Base-by-base conservation (phyloP, 495 filamentous ascomycete species). In the Aspergillus kassunensis region DNA sequence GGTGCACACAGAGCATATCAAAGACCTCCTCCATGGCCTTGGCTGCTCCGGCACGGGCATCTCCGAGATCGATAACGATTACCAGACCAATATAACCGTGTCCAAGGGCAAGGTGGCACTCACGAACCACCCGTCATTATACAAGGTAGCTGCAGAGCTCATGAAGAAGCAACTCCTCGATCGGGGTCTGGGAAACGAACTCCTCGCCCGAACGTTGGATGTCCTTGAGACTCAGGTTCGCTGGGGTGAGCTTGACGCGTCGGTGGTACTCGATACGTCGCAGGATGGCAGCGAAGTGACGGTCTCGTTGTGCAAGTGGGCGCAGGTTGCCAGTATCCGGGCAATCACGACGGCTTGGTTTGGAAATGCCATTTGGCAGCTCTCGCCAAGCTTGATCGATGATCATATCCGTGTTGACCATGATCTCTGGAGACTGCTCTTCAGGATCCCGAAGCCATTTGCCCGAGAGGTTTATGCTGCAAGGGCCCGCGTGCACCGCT, bases 111-210 rank as follows among this genome's bases (percentile, higher is more conserved):
- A 33, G 13, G 30, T n/a, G 12, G 30, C 12, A 33, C 3, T 11
- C 30, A 33, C 30, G 13, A 33, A 33, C 30, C 30, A 33, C 10
- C 42, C 10, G 44, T n/a, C 44, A 34, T 20, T 46, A 18, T 18
- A 27, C 8, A 18, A 19, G 44, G 25, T 46, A 11, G 44, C 44
- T 6, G 44, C 33, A 34, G 44, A 34, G 44, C 44, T 46, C 23
- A 33, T 46, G 44, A 18, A 10, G 24, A 46, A 46, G 15, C 44
- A 46, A 21, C 11, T 46, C 44, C 44, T 46, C n/a, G 44, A 46
- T 2, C 11, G 20, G 44, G 2, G 6, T 20, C 31, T 46, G 10
- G 20, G 44, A 7, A 31, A 18, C 4, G 44, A 16, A 1, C 27
- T 46, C 1, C 29, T 46, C 3, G 12, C 44, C 3, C 25, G 44